A percentile compares a stretch with the other conserved stretches of the same genome.
These are phyloP conservation scores for Cystobasidium tubakii DNA, from an alignment of 768 basidiomycete genomes.

Conservation along the genomic window DNA sequence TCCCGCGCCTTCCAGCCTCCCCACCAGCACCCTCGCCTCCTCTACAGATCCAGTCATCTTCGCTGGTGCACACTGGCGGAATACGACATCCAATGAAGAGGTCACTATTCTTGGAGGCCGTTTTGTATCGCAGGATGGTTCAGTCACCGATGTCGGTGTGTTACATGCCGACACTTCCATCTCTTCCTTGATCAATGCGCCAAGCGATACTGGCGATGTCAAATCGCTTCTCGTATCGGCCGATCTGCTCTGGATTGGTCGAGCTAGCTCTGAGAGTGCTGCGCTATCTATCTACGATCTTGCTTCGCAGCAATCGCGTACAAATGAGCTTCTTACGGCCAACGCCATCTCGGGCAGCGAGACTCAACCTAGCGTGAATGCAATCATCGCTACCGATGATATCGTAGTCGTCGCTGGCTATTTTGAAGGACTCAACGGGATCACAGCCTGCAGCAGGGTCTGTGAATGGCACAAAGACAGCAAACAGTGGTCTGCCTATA, in stretches of 20 bases:
- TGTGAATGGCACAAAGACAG: slow-evolving; percentile 65
- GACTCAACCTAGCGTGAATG: slow-evolving; percentile 46
- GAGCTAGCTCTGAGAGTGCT: slow-evolving; percentile 71
- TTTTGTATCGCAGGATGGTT: slow-evolving; percentile 59
- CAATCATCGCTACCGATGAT: slow-evolving; percentile 61
- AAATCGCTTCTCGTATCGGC: slow-evolving; percentile 66
- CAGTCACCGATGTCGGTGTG: slow-evolving; percentile 52
- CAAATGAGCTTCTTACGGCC: slow-evolving; percentile 53
- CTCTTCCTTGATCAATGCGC: slow-evolving; percentile 58
- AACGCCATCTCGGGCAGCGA: not conserved
- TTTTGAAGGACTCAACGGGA: slow-evolving; percentile 70
- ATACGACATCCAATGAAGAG: slow-evolving; percentile 61
- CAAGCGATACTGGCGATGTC: slow-evolving; percentile 66
- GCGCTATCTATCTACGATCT: slow-evolving; percentile 63
- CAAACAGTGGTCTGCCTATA: slow-evolving; percentile 75
- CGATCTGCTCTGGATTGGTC: slow-evolving; percentile 64
- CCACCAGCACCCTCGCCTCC: not conserved
- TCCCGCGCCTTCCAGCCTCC: not conserved
- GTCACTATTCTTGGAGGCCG: slow-evolving; percentile 81
- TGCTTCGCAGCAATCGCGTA: slow-evolving; percentile 59
- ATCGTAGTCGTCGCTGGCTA: slow-evolving; percentile 78
- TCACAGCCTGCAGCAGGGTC: slow-evolving; percentile 63
- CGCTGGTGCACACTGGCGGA: slow-evolving; percentile 83
- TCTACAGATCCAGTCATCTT: slow-evolving; percentile 62
- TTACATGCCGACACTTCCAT: slow-evolving; percentile 61